phyloP scores from a whole-genome alignment of 768 basidiomycete species.

The Boletus rufocinnamomeus region DNA sequence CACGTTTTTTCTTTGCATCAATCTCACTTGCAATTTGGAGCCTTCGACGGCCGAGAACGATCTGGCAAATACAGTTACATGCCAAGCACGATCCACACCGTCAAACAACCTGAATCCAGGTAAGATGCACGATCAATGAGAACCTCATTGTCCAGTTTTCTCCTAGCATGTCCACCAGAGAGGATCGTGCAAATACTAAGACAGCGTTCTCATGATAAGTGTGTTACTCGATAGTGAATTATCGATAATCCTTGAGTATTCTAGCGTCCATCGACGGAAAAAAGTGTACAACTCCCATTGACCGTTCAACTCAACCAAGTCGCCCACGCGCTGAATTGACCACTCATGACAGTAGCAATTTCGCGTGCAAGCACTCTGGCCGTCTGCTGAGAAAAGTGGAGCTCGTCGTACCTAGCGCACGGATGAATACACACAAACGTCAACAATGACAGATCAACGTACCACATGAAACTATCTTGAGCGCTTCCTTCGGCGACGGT shows the following conservation, averaged over 20 bases:
- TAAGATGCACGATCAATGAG: not conserved
- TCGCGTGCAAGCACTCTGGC: constrained; percentile 55
- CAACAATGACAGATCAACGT: constrained; percentile 16
- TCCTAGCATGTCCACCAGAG: not conserved
- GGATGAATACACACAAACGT: not conserved
- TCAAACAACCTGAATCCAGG: not conserved
- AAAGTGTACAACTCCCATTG: too few relatives aligned
- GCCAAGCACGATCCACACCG: not conserved
- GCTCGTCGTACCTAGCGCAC: constrained; percentile 44
- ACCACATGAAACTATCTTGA: constrained; percentile 64
- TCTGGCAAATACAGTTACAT: not conserved
- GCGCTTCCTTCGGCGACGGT: constrained; percentile 40
- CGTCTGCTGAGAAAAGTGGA: constrained; percentile 62
- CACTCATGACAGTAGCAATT: constrained; percentile 48
- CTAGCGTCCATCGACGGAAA: not conserved
- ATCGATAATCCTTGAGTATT: not conserved
- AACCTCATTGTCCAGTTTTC: not conserved
- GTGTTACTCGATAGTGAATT: not conserved
- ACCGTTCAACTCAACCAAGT: constrained; percentile 49
- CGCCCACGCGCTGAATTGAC: constrained; percentile 46
- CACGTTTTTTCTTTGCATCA: constrained; percentile 13
- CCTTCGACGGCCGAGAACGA: not conserved
- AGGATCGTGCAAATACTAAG: not conserved
- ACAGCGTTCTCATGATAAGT: not conserved
- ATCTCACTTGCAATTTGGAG: constrained; percentile 10